Base-by-base conservation (phyloP, 148 eudicot genomes). In the Gaultheria prostrata region DNA sequence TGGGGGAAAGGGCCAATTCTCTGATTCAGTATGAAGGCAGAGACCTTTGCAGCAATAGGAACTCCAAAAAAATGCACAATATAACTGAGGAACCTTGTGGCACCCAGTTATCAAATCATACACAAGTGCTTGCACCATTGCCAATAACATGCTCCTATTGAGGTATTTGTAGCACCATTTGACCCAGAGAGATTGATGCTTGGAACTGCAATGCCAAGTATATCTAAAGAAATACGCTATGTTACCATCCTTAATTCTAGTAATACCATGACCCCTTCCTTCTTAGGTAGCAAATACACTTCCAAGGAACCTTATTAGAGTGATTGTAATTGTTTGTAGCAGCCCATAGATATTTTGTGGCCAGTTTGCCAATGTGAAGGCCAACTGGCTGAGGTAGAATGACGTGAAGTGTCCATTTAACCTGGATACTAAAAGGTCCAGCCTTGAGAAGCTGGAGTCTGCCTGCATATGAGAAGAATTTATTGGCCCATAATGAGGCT, bases 401-500 rank as follows among this genome's bases (percentile, higher is more conserved):
- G 32, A 63, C 21, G 26, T 59, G 65, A 7, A 24, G 13, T 63
- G 70, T 63, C 32, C 32, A 63, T 32, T 30, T 15, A 32, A 71
- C 46, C 28, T 59, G 65, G 65, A 21, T 59, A 59, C 65, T 20
- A 59, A 59, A 59, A 20, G n/a, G 65, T 21, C 65, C 65, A 21
- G 65, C 65, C 65, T 59, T 59, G 21, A 59, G 65, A 59, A 59
- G 65, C 65, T 59, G 65, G 26, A 59, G 65, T 26, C 65, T 59
- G 26, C 65, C 65, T 59, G 26, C 65, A 6, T 59, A 7, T 21
- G 26, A 18, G 21, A 8, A 59, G 57, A 14, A 14, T 53, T 53
- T 53, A 53, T 17, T 53, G 57, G 65, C 26, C 26, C 65, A 21
- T 59, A 59, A 7, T 59, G 43, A 39, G 43, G 43, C 43, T 39